Base-by-base conservation (phyloP, 176 grass and related monocot species). In the Tillandsia leiboldiana region DNA sequence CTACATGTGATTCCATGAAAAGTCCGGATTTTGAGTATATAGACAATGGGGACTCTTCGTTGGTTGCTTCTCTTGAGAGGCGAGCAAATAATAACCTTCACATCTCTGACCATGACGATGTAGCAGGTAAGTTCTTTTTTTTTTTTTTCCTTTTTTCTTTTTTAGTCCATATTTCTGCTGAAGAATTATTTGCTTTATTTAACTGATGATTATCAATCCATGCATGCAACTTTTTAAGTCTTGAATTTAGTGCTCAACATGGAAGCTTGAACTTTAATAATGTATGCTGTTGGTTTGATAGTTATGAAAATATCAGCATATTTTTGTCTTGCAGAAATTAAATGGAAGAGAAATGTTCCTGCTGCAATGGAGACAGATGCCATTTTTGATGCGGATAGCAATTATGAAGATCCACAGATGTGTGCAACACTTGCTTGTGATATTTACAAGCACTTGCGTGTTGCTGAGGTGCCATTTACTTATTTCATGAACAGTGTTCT, bases 1-100 rank as follows among this genome's bases (percentile, higher is more conserved):
- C 90, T 3, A 94, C 69, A n/a, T 99, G 95, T 13, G 94, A 88
- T 33, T 99, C 94, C 12, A 93, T 99, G 87, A 99, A 84, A 73
- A 99, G 94, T 82, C 94, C 89, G 0, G 82, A 99, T 24, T 84
- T 90, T 47, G 94, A 99, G 80, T 99, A 99, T 26, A 88, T 99
- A 58, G 89, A 99, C 53, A 99, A 99, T 28, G 84, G 28, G 2
- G 82, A 93, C 52, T 86, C 85, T 64, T 77, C 84, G 51, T 49
- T 85, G 56, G 69, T 99, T 3, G 78, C 80, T 72, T 93, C 87
- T 12, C 79, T 99, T 54, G 87, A 90, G 75, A 75, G 84, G 24
- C 70, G 84, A 42, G 87, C 95, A 24, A 93, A 86, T 78, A 82
- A 83, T 54, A 92, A 94, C 50, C 77, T 99, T 27, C 78, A 63